Base-by-base conservation (phyloP, 495 filamentous ascomycete species). In the Chlorociboria aeruginascens region DNA sequence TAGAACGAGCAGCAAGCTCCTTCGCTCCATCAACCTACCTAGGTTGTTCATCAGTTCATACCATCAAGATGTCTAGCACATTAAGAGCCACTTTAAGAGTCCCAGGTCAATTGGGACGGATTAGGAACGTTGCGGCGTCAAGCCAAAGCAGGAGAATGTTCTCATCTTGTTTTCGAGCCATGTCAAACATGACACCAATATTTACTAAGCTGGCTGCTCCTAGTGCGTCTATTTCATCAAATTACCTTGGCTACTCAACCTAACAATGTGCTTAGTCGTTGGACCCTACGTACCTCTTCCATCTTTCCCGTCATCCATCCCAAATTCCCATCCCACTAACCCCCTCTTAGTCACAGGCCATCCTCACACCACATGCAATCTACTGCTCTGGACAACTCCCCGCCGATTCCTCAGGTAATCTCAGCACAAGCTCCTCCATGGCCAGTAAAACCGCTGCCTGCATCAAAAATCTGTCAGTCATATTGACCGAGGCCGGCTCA, bases 361-460 rank as follows among this genome's bases (percentile, higher is more conserved):
- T 95, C 70, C 79, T 79, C 55, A 88, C 88, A 46, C 80, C 85
- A 47, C 76, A 76, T 41, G 73, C 81, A 55, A 82, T 96, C 70
- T 97, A 86, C 74, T 82, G 89, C 69, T 96, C 90, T 6, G 90
- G 90, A 61, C 88, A 92, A 65, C 89, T 96, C 56, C 90, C 88
- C 52, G 82, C 83, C 52, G 83, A 88, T 61, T 67, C 77, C 53
- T 55, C 76, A 44, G 88, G 86, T 53, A 82, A 81, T 56, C 74
- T 94, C 12, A 67, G 92, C 48, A 25, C 20, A 25, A 63, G 79
- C 54, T 88, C 85, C 35, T 79, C 69, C 57, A 89, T 95, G 58
- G 79, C 76, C 45, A 74, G 85, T 51, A 81, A 85, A 69, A 89
- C 86, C 33, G 71, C 72, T 43, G 70, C 72, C 40, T 90, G 83